Base-by-base conservation (phyloP, 2,329 filamentous ascomycete genomes). In the Aureobasidium pullulans region DNA sequence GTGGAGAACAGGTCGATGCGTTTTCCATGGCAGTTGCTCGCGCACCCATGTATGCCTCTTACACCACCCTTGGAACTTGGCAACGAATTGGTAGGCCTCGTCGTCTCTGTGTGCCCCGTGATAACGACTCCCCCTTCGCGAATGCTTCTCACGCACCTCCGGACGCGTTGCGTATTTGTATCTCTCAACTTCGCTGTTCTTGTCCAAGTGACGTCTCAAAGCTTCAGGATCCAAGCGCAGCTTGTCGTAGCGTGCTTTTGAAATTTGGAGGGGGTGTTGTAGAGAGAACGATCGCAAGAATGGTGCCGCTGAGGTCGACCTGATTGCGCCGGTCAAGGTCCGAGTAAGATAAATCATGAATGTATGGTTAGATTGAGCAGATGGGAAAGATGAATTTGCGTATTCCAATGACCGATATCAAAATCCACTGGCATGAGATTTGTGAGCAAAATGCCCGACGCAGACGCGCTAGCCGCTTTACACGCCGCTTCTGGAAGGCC, bases 101-200 rank as follows among this genome's bases (percentile, higher is more conserved):
- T 48, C 31, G 6, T 3, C 29, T 10, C 2, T 48, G 31, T 3
- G 28, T 8, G 44, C 44, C 1, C 32, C 28, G 10, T 4, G 13
- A 10, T n/a, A 31, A 31, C 31, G 46, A 6, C 8, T 6, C 1
- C 8, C 4, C 11, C 5, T 6, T 19, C n/a, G 15, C 4, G 11
- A 19, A 5, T 16, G n/a, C 15, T 10, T 47, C 32, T 28, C 44
- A 8, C 3, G 2, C 11, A 32, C 16, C 0, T 31, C 3, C 16
- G 44, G 44, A 19, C 19, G 7, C 7, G 10, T 28, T 2, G 1
- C 7, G 28, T 29, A 47, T 16, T n/a, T 16, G 1, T 34, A 16
- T 5, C 3, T 23, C 23, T 23, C 9, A 6, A 1, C 6, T 16
- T 1, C 29, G 7, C 1, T 1, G 0, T 16, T 16, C 29, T 9